Conservation (phyloP, 257 asterid genomes). For the Oldenlandia corymbosa region DNA sequence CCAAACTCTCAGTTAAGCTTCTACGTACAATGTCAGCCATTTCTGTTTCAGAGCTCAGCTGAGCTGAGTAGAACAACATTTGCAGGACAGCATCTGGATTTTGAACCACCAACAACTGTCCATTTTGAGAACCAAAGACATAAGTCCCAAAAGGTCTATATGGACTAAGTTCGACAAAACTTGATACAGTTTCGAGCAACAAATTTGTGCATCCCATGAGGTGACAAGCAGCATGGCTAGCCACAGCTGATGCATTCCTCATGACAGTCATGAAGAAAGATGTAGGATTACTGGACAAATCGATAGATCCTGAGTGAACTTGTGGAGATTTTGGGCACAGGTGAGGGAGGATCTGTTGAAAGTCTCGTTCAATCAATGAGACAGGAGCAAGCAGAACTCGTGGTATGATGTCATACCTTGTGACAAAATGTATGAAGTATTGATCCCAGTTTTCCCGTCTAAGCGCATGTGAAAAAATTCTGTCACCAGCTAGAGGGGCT, state of each 20-base stretch:
- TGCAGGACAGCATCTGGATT: conserved; percentile 80
- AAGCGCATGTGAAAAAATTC: conserved; percentile 68
- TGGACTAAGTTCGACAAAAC: conserved; percentile 72
- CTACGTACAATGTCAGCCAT: conserved; percentile 26
- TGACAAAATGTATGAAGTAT: conserved; percentile 57
- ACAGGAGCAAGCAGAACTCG: conserved; percentile 67
- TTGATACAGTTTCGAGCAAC: conserved; percentile 63
- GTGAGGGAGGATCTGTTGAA: conserved; percentile 40
- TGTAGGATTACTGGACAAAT: conserved; percentile 19
- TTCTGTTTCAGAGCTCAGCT: conserved; percentile 49
- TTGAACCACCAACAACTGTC: conserved; percentile 51
- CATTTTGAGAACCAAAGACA: conserved; percentile 53
- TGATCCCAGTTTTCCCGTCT: conserved; percentile 70
- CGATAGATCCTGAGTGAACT: conserved; percentile 21
- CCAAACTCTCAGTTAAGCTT: conserved; percentile 47
- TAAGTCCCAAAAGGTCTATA: conserved; percentile 69
- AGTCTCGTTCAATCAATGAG: conserved; percentile 41
- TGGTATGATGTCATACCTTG: conserved; percentile 66
- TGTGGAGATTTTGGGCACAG: conserved; percentile 40
- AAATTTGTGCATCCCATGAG: conserved; percentile 77
- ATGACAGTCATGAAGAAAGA: conserved; percentile 47
- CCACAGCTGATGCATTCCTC: conserved; percentile 49
- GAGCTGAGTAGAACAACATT: conserved; percentile 58
- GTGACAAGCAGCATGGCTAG: conserved; percentile 71
- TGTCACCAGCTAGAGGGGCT: conserved; percentile 58